These are phyloP conservation scores for Coniophora puteana DNA, from an alignment of 1,284 basidiomycete genomes.

Conservation along the genomic window DNA sequence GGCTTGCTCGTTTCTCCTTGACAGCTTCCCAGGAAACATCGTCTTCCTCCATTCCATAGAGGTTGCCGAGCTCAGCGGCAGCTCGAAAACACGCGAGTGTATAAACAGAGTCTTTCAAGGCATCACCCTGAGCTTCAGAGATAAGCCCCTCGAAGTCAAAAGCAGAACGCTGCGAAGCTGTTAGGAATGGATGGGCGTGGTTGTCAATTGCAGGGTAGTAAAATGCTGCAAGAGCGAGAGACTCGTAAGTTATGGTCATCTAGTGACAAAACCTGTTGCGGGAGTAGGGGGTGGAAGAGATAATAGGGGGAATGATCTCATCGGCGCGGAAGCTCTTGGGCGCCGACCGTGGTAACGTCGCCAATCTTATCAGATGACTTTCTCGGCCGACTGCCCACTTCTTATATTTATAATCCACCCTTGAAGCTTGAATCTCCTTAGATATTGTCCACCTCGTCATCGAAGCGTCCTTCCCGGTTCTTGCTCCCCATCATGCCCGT, in stretches of 20 bases:
- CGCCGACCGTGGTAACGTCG: slow-evolving; percentile 1
- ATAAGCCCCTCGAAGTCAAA: slow-evolving; percentile 59
- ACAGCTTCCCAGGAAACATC: slow-evolving; percentile 53
- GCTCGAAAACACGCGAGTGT: slow-evolving; percentile 61
- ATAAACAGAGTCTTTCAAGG: slow-evolving; percentile 40
- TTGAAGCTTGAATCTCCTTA: slow-evolving; percentile 8
- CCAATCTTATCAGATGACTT: slow-evolving; percentile 1
- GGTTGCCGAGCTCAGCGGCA: slow-evolving; percentile 44
- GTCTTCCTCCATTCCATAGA: slow-evolving; percentile 40
- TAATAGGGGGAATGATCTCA: neutral
- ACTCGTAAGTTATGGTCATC: slow-evolving; percentile 27
- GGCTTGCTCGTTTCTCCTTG: slow-evolving; percentile 38
- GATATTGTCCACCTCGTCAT: slow-evolving; percentile 5
- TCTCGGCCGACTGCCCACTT: too few species aligned
- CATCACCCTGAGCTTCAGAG: slow-evolving; percentile 57
- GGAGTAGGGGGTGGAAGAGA: neutral
- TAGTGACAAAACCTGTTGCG: neutral
- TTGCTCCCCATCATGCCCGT: slow-evolving; percentile 51
- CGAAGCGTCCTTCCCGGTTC: neutral
- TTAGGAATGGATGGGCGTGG: slow-evolving; percentile 70
- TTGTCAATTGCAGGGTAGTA: slow-evolving; percentile 62
- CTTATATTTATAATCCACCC: too few species aligned
- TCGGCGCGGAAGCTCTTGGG: slow-evolving; percentile 6
- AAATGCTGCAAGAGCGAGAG: slow-evolving; percentile 24
- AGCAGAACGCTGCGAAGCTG: slow-evolving; percentile 37